These are phyloP conservation scores for Puccinia triticina DNA, from an alignment of 1,284 basidiomycete genomes.

Conservation along the genomic window DNA sequence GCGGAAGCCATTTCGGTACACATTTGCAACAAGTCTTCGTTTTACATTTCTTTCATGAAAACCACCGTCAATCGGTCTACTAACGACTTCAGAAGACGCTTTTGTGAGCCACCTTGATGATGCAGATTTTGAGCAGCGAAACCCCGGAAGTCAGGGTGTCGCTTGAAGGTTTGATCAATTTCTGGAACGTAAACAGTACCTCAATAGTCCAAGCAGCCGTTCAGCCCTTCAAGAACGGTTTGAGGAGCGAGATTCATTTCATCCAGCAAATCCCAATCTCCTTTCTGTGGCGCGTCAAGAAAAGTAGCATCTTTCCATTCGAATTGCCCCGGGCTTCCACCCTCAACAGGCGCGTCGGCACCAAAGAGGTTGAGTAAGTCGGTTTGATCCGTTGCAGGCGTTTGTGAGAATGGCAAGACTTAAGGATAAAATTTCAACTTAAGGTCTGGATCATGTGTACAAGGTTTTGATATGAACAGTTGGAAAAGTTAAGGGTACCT, in stretches of 20 bases:
- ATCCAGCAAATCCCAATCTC: slow-evolving; percentile 95
- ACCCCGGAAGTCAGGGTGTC: slow-evolving; percentile 89
- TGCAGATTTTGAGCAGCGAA: slow-evolving; percentile 98
- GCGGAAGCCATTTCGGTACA: slow-evolving; percentile 75
- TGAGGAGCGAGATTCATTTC: slow-evolving; percentile 96
- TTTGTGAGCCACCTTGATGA: slow-evolving; percentile 93
- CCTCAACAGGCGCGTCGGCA: slow-evolving; percentile 92
- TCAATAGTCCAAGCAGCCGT: slow-evolving; percentile 93
- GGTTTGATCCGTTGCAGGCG: slow-evolving; percentile 91
- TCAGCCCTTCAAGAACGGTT: slow-evolving; percentile 93
- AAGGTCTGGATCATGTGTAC: no score
- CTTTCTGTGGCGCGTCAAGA: slow-evolving; percentile 84
- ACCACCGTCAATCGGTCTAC: slow-evolving; percentile 98
- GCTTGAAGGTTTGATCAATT: slow-evolving; percentile 81
- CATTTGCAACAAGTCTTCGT: slow-evolving; percentile 77
- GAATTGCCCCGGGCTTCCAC: slow-evolving; percentile 87
- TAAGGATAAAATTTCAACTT: no score
- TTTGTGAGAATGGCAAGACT: slow-evolving; percentile 57
- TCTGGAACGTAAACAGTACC: slow-evolving; percentile 95
- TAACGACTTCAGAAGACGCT: slow-evolving; percentile 96
- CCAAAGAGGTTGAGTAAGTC: slow-evolving; percentile 96
- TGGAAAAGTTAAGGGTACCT: no score
- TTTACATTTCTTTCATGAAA: slow-evolving; percentile 82
- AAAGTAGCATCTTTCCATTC: slow-evolving; percentile 98
- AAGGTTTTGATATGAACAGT: no score